These are phyloP conservation scores for Penicillium olsonii DNA, from an alignment of 2,329 filamentous ascomycete species.

Conservation along the genomic window DNA sequence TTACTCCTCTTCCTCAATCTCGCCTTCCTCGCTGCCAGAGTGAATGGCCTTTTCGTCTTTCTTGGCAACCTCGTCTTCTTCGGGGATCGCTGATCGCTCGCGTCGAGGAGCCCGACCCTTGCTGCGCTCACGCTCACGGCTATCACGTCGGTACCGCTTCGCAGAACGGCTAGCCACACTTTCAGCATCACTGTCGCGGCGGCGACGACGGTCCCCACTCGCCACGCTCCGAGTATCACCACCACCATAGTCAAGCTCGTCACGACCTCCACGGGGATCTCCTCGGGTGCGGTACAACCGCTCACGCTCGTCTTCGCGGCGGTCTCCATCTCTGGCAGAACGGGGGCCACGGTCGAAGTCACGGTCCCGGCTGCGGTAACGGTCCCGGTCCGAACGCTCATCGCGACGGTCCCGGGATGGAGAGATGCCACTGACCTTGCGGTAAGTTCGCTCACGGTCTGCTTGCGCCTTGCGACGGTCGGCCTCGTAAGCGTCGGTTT, in stretches of 20 bases:
- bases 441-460: slow-evolving; percentile 90
- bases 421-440: slow-evolving; percentile 70
- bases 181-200: slow-evolving; percentile 75
- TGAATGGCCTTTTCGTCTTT: slow-evolving; percentile 59
- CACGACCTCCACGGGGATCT: slow-evolving; percentile 75
- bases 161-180: slow-evolving; percentile 59
- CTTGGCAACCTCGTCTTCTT: slow-evolving; percentile 35
- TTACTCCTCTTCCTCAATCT: slow-evolving; percentile 76
- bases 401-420: slow-evolving; percentile 45
- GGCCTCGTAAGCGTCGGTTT: slow-evolving; percentile 90
- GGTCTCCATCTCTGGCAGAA: slow-evolving; percentile 40
- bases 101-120: slow-evolving; percentile 55
- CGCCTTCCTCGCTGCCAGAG: slow-evolving; percentile 93
- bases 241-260: slow-evolving; percentile 90
- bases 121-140: slow-evolving; percentile 40
- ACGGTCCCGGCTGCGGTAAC: slow-evolving; percentile 43
- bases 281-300: slow-evolving; percentile 79
- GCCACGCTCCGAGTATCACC: slow-evolving; percentile 60
- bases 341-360: slow-evolving; percentile 39
- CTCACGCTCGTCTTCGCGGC: slow-evolving; percentile 84
- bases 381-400: slow-evolving; percentile 39
- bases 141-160: slow-evolving; percentile 56
- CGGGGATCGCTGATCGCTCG: slow-evolving; percentile 35
- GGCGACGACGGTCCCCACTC: slow-evolving; percentile 70
- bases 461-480: slow-evolving; percentile 92